These are phyloP conservation scores for Dryas integrifolia DNA, from an alignment of 331 rosid genomes.

Conservation along the genomic window DNA sequence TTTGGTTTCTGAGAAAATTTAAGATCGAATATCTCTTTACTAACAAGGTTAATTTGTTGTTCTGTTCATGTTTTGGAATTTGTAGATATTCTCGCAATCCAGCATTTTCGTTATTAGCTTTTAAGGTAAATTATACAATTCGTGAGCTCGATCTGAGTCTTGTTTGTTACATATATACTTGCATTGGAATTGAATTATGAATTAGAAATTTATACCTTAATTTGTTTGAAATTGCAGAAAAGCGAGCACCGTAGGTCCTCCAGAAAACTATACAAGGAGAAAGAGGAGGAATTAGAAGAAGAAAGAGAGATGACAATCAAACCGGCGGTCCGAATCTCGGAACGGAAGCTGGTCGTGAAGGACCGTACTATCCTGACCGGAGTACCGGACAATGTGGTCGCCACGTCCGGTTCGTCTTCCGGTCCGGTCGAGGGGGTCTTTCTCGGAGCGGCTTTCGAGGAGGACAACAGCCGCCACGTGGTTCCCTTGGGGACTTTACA, in stretches of 20 bases:
- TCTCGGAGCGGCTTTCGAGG: slow-evolving; percentile 52
- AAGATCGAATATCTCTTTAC: slow-evolving; percentile 1
- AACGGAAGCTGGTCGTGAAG: slow-evolving; percentile 60
- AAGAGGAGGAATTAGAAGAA: slow-evolving; percentile 2
- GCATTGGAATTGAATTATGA: too few species aligned
- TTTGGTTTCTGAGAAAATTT: slow-evolving; percentile 16
- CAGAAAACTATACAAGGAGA: slow-evolving; percentile 18
- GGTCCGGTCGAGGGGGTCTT: slow-evolving; percentile 71
- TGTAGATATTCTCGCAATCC: slow-evolving; percentile 26
- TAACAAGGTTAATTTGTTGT: slow-evolving; percentile 32
- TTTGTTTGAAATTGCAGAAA: slow-evolving; percentile 28
- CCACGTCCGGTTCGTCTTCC: slow-evolving; percentile 54
- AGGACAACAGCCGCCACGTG: slow-evolving; percentile 59
- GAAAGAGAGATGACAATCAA: slow-evolving; percentile 70
- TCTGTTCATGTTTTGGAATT: slow-evolving; percentile 48
- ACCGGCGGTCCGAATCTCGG: slow-evolving; percentile 54
- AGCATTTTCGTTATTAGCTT: slow-evolving; percentile 28
- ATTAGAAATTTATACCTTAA: background rate
- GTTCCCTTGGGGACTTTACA: slow-evolving; percentile 50
- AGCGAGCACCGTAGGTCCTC: background rate
- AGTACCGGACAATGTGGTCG: slow-evolving; percentile 60
- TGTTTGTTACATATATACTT: too few species aligned
- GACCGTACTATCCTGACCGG: slow-evolving; percentile 63
- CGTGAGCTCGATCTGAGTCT: too few species aligned
- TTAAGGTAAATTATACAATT: slow-evolving; percentile 36